A percentile compares a stretch with the other conserved stretches of the same genome.
Conservation (phyloP, 2,329 filamentous ascomycete genomes). For the Exophiala lecanii-corni region DNA sequence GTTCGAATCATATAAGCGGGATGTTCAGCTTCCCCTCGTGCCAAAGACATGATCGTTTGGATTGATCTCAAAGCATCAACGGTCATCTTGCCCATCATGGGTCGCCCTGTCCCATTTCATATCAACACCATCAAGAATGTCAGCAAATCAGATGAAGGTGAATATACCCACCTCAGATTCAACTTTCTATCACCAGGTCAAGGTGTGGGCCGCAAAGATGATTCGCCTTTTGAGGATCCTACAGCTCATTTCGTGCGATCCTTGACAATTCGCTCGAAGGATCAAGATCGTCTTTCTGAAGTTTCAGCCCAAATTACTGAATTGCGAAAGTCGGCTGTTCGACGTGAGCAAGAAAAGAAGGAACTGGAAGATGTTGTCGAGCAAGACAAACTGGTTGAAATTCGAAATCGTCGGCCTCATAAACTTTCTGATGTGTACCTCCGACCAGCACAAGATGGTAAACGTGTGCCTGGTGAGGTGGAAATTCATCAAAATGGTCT, state of each 20-base stretch:
- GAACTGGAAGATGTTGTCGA: conserved; percentile 99
- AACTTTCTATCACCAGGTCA: conserved; percentile 97
- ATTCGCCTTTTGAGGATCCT: conserved; percentile 95
- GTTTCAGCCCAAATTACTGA: conserved; percentile 92
- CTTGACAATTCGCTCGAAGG: conserved; percentile 87
- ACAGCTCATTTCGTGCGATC: conserved; percentile 94
- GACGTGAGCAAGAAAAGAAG: conserved; percentile 97
- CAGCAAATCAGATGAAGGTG: conserved; percentile 93
- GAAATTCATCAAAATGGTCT: conserved; percentile 99
- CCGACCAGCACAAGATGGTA: conserved; percentile 90
- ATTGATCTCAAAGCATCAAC: conserved; percentile 88
- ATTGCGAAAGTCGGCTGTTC: conserved; percentile 86
- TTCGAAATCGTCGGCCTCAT: conserved; percentile 85
- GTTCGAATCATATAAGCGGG: conserved; percentile 97
- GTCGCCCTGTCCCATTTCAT: conserved; percentile 93
- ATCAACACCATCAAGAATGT: conserved; percentile 99
- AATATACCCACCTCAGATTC: conserved; percentile 89
- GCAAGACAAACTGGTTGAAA: conserved; percentile 93
- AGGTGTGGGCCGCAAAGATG: conserved; percentile 93
- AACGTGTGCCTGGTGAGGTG: conserved; percentile 90
- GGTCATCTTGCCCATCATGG: conserved; percentile 93
- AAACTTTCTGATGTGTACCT: conserved; percentile 94
- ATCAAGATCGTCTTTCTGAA: conserved; percentile 81
- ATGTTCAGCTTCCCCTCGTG: conserved; percentile 84
- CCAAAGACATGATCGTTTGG: conserved; percentile 81